phyloP scores from a whole-genome alignment of 169 alveolate species.

The Cyclospora cayetanensis region DNA sequence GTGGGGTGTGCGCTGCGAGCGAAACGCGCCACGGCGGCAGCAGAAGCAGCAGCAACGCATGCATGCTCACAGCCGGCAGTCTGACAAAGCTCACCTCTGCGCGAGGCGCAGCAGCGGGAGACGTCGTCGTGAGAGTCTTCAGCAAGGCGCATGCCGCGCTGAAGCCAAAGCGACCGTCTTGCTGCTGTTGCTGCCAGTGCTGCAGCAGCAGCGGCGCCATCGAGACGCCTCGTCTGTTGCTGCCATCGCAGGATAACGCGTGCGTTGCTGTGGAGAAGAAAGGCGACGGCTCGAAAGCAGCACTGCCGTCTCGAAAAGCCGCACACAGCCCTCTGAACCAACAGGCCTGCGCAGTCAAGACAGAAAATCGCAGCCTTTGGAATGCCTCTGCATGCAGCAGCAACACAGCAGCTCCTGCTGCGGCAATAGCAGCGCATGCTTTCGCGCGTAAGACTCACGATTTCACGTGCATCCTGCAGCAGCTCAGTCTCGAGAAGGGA shows the following conservation, averaged over 20 bases:
- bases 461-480: background rate
- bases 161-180: background rate
- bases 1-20: too few relatives aligned
- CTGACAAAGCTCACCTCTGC: background rate
- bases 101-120: background rate
- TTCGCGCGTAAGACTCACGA: background rate
- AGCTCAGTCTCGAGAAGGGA: background rate
- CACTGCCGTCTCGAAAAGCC: background rate
- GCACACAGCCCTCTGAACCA: constrained; percentile 19
- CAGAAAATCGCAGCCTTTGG: too few relatives aligned
- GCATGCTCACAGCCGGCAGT: too few relatives aligned
- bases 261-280: constrained; percentile 41
- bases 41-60: background rate
- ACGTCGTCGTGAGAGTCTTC: background rate
- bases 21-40: background rate
- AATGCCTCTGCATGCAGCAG: too few relatives aligned
- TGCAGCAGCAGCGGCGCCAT: constrained; percentile 48
- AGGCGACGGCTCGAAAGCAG: constrained; percentile 28
- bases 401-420: background rate
- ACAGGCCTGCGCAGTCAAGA: constrained; percentile 55
- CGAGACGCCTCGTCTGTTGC: background rate
- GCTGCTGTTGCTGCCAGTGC: constrained; percentile 48
- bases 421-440: background rate
- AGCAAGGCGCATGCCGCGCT: constrained; percentile 34
- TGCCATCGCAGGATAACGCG: background rate